Percentiles rank a stretch among this genome's conserved stretches.
Conservation (phyloP, 495 filamentous ascomycete species). For the Xylaria grammica region DNA sequence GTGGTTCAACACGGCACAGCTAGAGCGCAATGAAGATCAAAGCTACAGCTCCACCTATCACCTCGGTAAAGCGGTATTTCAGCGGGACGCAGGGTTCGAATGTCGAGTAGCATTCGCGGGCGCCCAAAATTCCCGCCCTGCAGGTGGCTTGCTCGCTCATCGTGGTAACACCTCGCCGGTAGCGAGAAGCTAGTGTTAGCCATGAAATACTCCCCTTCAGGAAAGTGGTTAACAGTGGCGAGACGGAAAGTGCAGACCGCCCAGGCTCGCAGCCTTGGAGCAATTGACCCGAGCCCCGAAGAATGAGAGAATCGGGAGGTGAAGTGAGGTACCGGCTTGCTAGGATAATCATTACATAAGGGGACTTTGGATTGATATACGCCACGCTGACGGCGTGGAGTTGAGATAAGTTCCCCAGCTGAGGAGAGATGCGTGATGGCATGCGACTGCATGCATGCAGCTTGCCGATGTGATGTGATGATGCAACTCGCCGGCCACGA, state of each 20-base stretch:
- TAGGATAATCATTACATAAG: constrained; percentile 1
- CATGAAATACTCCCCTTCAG: not conserved
- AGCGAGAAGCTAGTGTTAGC: not conserved
- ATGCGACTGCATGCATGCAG: no score
- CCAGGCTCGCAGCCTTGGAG: not conserved
- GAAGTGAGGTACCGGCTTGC: not conserved
- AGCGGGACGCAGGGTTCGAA: not conserved
- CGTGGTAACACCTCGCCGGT: not conserved
- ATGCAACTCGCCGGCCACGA: no score
- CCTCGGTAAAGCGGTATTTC: no score
- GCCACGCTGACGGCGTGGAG: no score
- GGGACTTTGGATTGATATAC: no score
- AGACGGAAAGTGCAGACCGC: not conserved
- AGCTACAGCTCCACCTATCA: not conserved
- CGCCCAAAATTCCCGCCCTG: not conserved
- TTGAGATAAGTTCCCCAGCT: no score
- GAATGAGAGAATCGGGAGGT: not conserved
- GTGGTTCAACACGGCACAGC: no score
- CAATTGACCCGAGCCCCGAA: not conserved
- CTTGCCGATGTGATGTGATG: no score
- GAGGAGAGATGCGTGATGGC: no score
- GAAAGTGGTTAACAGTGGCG: not conserved
- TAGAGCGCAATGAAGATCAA: not conserved
- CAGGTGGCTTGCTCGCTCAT: not conserved
- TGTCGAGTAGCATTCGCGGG: not conserved